A percentile compares a stretch with the other conserved stretches of the same genome.
Evolutionary conservation across 2,329 filamentous ascomycete species (phyloP).

Genomic region (Monilinia polystroma): DNA sequence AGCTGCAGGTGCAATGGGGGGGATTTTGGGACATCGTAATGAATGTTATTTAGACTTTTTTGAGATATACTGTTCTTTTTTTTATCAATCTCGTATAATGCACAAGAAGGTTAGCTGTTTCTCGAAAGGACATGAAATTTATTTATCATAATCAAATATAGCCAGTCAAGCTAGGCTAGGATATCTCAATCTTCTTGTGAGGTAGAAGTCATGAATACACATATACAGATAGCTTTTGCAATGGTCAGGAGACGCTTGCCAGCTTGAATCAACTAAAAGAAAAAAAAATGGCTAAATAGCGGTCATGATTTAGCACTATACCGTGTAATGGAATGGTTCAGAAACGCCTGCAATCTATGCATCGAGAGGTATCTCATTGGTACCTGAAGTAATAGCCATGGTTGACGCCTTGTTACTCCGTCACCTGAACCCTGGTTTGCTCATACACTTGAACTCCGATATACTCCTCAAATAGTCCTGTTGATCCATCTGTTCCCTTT

Average conservation of each 20-base stretch:
- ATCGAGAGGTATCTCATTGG: background rate
- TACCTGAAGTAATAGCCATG: background rate
- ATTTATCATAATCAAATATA: background rate
- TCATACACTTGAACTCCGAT: background rate
- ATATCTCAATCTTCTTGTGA: background rate
- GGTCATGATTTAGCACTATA: background rate
- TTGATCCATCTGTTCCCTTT: background rate
- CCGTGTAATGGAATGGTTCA: background rate
- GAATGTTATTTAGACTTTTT: no score
- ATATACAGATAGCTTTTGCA: background rate
- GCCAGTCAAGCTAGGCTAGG: background rate
- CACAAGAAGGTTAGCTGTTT: no score
- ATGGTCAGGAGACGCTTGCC: constrained; percentile 1
- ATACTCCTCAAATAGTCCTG: background rate
- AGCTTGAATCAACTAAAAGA: background rate
- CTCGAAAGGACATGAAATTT: background rate
- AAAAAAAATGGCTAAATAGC: background rate
- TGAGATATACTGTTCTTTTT: no score
- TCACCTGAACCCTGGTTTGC: background rate
- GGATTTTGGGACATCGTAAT: no score
- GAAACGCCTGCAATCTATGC: constrained; percentile 2
- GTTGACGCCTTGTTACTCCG: background rate
- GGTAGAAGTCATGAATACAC: background rate
- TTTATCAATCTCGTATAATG: no score
- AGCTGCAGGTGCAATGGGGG: no score